Percentiles rank a stretch among this genome's conserved stretches.
Evolutionary conservation across 139 green algal genomes (phyloP).

Genomic region (Picochlorum sp.): DNA sequence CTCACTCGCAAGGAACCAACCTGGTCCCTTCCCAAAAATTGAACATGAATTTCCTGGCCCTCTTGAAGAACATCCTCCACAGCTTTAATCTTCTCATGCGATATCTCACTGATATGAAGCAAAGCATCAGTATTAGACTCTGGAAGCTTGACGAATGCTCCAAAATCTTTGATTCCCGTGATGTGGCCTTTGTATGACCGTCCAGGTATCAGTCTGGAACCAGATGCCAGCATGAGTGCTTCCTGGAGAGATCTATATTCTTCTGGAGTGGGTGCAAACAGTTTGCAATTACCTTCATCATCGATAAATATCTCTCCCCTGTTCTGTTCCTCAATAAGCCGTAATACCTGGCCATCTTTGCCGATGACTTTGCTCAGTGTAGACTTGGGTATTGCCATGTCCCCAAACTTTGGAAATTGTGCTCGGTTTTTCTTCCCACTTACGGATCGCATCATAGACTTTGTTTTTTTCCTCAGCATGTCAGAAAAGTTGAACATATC

Average conservation of each 20-base stretch:
- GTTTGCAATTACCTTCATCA: conserved; percentile 18
- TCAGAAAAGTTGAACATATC: too few species aligned
- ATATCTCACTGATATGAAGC: conserved; percentile 50
- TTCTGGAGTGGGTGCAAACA: conserved; percentile 30
- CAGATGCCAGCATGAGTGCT: conserved; percentile 19
- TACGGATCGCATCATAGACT: too few species aligned
- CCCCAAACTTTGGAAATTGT: too few species aligned
- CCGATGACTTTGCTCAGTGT: too few species aligned
- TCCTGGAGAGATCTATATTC: conserved; percentile 9
- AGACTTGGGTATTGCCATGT: too few species aligned
- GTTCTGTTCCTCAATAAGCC: too few species aligned
- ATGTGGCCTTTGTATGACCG: conserved; percentile 7
- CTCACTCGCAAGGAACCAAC: conserved; percentile 26
- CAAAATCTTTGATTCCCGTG: conserved; percentile 3
- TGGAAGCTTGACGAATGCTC: background rate
- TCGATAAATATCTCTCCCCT: conserved; percentile 9
- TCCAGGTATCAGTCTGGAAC: conserved; percentile 21
- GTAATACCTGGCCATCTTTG: too few species aligned
- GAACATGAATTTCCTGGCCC: conserved; percentile 38
- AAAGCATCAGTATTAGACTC: conserved; percentile 19
- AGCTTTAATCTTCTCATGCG: conserved; percentile 2
- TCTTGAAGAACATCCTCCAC: conserved; percentile 30
- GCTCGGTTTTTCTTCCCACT: too few species aligned
- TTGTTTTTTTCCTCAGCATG: too few species aligned
- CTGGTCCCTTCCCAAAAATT: conserved; percentile 33